phyloP scores from a whole-genome alignment of 306 rosid species.

The Castanea crenata region DNA sequence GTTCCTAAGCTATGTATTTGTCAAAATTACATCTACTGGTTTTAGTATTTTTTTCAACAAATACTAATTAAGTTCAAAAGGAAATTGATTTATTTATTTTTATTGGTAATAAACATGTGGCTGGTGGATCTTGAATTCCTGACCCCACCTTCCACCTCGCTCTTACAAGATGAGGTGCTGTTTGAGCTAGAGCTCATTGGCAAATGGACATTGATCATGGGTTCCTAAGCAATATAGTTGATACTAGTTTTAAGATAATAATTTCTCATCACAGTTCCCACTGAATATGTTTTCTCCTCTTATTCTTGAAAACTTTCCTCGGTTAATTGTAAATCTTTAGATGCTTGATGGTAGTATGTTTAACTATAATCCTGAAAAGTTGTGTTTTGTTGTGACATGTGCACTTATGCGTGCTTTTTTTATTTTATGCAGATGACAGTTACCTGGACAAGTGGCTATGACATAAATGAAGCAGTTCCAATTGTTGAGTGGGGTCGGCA shows the following conservation, averaged over 20 bases:
- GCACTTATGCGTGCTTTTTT: background rate
- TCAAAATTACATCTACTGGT: background rate
- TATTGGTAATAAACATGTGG: too few relatives aligned
- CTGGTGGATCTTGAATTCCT: too few relatives aligned
- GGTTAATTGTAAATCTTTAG: background rate
- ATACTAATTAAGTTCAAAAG: background rate
- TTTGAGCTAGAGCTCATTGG: too few relatives aligned
- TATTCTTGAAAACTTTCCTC: background rate
- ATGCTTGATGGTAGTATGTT: background rate
- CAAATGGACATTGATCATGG: background rate
- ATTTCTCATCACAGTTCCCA: background rate
- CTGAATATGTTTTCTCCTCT: background rate
- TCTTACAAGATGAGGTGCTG: too few relatives aligned
- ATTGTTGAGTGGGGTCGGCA: conserved; percentile 58
- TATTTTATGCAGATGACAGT: conserved; percentile 68
- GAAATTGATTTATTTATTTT: background rate
- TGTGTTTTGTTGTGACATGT: background rate
- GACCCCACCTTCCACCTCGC: too few relatives aligned
- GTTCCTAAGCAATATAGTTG: background rate
- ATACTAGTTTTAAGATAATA: background rate
- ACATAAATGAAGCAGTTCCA: conserved; percentile 62
- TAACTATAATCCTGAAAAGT: background rate
- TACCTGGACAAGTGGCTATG: conserved; percentile 92
- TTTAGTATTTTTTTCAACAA: background rate
- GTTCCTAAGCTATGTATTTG: background rate